Conservation (phyloP, 495 filamentous ascomycete species). For the Aspergillus cavernicola region DNA sequence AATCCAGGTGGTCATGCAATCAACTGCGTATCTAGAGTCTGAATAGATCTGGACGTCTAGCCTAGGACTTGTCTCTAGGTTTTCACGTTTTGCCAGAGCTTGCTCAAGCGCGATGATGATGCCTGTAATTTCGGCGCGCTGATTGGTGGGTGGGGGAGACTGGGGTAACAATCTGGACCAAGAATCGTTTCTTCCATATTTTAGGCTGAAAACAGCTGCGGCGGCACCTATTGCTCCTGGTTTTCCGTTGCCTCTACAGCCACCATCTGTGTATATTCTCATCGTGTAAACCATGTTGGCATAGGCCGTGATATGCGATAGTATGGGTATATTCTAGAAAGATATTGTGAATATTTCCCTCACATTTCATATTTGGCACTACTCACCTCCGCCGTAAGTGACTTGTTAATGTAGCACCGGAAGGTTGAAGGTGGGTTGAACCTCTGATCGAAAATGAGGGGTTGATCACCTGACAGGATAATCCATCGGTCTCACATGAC, state of each 20-base stretch:
- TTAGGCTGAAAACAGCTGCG: conserved; percentile 24
- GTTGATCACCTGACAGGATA: too few species aligned
- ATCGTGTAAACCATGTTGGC: conserved; percentile 35
- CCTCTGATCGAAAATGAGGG: too few species aligned
- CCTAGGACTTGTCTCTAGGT: conserved; percentile 9
- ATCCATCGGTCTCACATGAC: too few species aligned
- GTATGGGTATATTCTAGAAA: too few species aligned
- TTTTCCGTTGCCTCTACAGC: conserved; percentile 34
- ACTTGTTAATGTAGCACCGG: too few species aligned
- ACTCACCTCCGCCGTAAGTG: too few species aligned
- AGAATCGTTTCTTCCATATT: background rate
- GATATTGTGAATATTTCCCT: too few species aligned
- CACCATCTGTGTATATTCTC: conserved; percentile 37
- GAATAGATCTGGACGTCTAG: conserved; percentile 3
- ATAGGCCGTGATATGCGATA: too few species aligned
- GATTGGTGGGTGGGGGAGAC: conserved; percentile 29
- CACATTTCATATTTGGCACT: too few species aligned
- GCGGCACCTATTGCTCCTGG: conserved; percentile 29
- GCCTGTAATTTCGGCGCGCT: conserved; percentile 37
- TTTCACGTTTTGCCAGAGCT: conserved; percentile 23
- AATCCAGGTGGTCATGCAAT: conserved; percentile 10
- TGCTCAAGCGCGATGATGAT: conserved; percentile 36
- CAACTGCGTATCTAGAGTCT: conserved; percentile 7
- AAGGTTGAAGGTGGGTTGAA: too few species aligned
- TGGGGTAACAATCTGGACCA: conserved; percentile 7